Conservation (phyloP, 306 rosid genomes). For the Gynostemma pentaphyllum region DNA sequence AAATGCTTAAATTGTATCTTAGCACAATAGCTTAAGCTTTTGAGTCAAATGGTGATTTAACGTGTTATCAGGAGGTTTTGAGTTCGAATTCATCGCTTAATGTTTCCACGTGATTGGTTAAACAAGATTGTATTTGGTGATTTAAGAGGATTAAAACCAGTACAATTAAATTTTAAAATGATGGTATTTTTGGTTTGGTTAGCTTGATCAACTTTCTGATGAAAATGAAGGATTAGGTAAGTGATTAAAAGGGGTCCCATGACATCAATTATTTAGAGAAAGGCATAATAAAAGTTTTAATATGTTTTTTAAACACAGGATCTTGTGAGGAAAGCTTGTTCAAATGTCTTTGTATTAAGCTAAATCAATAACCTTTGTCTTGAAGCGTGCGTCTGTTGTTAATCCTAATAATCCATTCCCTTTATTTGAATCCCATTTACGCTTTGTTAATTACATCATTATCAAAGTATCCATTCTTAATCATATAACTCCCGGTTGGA, state of each 20-base stretch:
- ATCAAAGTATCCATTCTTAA: not conserved
- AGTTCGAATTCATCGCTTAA: too few species aligned
- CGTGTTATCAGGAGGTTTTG: too few species aligned
- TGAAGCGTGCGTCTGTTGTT: not conserved
- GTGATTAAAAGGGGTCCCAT: constrained; percentile 12
- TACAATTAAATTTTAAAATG: not conserved
- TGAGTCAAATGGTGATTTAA: too few species aligned
- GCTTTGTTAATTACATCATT: constrained; percentile 5
- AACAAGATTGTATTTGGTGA: too few species aligned
- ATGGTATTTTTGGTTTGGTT: constrained; percentile 7
- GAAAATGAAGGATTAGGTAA: not conserved
- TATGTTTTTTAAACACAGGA: not conserved
- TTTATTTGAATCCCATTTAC: constrained; percentile 8
- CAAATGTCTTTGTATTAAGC: not conserved
- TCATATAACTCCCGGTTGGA: too few species aligned
- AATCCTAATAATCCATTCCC: not conserved
- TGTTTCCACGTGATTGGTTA: too few species aligned
- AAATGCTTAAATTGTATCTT: too few species aligned
- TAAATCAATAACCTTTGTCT: not conserved
- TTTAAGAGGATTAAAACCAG: too few species aligned
- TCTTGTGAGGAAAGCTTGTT: not conserved
- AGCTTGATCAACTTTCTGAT: not conserved
- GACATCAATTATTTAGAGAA: constrained; percentile 4
- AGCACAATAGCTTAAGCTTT: too few species aligned
- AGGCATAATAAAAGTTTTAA: not conserved